These are phyloP conservation scores for Pythium monospermum DNA, from an alignment of 352 stramenopile genomes.

Conservation along the genomic window DNA sequence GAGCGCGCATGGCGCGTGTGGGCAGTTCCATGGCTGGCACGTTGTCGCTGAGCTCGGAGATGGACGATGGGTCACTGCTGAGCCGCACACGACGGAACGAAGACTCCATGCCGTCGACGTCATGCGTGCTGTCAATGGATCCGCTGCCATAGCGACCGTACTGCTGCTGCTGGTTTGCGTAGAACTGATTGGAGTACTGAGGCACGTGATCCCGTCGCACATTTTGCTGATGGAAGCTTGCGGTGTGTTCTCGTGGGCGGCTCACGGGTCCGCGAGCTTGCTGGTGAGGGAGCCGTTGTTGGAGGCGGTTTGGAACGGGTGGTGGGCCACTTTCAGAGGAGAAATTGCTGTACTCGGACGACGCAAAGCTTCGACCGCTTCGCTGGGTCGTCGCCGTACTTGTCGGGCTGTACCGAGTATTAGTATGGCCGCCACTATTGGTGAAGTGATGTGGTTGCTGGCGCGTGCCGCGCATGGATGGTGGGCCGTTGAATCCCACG, in stretches of 20 bases:
- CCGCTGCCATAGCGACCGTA: conserved; percentile 4
- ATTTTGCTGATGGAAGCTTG: no score
- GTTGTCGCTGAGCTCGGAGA: conserved; percentile 4
- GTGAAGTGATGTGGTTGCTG: conserved; percentile 15
- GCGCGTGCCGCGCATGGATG: neutral
- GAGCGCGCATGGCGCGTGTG: neutral
- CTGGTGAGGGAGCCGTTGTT: neutral
- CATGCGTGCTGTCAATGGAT: conserved; percentile 15
- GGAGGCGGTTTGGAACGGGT: no score
- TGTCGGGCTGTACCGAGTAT: conserved; percentile 8
- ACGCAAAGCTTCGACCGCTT: conserved; percentile 11
- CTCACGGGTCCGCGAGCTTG: neutral
- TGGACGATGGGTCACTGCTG: conserved; percentile 11
- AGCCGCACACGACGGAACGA: conserved; percentile 15
- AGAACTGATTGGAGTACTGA: no score
- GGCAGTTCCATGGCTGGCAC: conserved; percentile 8
- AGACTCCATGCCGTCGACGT: conserved; percentile 10
- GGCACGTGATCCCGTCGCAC: no score
- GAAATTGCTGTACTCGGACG: conserved; percentile 12
- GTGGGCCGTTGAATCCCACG: no score
- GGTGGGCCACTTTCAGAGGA: no score
- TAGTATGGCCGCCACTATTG: conserved; percentile 6
- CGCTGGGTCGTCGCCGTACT: neutral
- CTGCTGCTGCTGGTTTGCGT: no score
- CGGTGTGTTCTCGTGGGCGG: neutral